Evolutionary conservation across 2,329 filamentous ascomycete species (phyloP).

Genomic region (Lasiodiplodia citricola): DNA sequence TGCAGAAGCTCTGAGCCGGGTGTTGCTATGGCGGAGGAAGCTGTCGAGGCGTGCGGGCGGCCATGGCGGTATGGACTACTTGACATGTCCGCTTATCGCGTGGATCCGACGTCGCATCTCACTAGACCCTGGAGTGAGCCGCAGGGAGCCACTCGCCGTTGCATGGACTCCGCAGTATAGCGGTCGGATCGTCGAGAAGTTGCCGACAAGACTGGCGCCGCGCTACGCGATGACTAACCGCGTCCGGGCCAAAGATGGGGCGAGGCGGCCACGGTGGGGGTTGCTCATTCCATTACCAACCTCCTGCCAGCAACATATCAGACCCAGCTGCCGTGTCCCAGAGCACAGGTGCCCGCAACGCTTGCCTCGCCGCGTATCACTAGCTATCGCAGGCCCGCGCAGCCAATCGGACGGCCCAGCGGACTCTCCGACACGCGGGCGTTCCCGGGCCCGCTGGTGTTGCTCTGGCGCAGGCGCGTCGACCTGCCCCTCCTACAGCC

Average conservation of each 20-base stretch:
- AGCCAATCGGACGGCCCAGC: constrained; percentile 1
- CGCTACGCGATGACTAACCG: constrained; percentile 6
- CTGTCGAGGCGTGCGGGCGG: constrained; percentile 3
- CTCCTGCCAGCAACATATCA: constrained; percentile 5
- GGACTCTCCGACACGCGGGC: constrained; percentile 17
- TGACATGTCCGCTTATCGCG: constrained; percentile 18
- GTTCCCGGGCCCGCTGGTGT: background rate
- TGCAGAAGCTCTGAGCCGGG: constrained; percentile 7
- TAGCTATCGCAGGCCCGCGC: background rate
- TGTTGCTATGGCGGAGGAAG: constrained; percentile 1
- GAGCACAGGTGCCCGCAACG: background rate
- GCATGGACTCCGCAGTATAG: constrained; percentile 1
- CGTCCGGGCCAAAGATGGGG: background rate
- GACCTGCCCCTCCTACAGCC: background rate
- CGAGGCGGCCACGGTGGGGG: constrained; percentile 1
- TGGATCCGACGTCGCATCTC: constrained; percentile 19
- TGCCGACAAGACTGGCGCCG: background rate
- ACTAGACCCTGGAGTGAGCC: constrained; percentile 3
- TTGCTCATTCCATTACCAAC: constrained; percentile 6
- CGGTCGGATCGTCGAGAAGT: constrained; percentile 4
- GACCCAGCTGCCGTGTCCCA: background rate
- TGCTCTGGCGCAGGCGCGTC: background rate
- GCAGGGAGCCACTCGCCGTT: constrained; percentile 10
- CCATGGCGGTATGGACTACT: background rate
- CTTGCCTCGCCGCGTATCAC: background rate